These are phyloP conservation scores for Trichoderma simmonsii DNA, from an alignment of 2,329 filamentous ascomycete genomes.

Conservation along the genomic window DNA sequence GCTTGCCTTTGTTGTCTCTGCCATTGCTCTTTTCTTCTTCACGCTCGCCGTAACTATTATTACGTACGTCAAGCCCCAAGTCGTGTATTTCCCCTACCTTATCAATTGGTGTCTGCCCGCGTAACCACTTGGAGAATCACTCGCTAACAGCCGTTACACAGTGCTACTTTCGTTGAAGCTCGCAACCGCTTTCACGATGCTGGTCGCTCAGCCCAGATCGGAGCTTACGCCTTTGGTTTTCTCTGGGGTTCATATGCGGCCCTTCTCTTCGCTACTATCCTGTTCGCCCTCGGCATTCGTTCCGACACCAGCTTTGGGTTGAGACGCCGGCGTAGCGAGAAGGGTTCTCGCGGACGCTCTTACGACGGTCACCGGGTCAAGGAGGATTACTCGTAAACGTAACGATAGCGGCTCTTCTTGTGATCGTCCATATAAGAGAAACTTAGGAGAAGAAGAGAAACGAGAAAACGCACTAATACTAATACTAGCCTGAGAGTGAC, in stretches of 20 bases:
- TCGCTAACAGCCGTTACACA: conserved; percentile 23
- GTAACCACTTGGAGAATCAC: not conserved
- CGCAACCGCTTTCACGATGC: conserved; percentile 61
- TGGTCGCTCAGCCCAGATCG: conserved; percentile 58
- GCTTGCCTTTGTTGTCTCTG: conserved; percentile 56
- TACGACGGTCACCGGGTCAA: conserved; percentile 58
- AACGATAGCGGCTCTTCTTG: not conserved
- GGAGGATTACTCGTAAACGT: conserved; percentile 60
- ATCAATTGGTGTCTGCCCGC: not conserved
- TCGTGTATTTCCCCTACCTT: not conserved
- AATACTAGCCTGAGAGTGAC: not conserved
- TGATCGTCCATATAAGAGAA: not conserved
- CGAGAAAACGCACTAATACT: not conserved
- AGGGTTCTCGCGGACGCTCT: conserved; percentile 38
- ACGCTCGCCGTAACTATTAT: conserved; percentile 66
- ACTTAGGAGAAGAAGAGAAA: not conserved
- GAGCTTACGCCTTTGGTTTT: conserved; percentile 70
- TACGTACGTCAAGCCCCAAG: conserved; percentile 57
- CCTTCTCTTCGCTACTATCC: conserved; percentile 61
- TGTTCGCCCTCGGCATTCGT: conserved; percentile 64
- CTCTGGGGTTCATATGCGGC: conserved; percentile 69
- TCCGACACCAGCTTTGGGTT: conserved; percentile 40
- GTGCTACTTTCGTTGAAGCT: conserved; percentile 63
- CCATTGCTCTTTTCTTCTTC: conserved; percentile 66
- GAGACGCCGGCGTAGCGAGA: conserved; percentile 24